Conservation (phyloP, 768 basidiomycete genomes). For the Rubroboletus pulcherrimus region DNA sequence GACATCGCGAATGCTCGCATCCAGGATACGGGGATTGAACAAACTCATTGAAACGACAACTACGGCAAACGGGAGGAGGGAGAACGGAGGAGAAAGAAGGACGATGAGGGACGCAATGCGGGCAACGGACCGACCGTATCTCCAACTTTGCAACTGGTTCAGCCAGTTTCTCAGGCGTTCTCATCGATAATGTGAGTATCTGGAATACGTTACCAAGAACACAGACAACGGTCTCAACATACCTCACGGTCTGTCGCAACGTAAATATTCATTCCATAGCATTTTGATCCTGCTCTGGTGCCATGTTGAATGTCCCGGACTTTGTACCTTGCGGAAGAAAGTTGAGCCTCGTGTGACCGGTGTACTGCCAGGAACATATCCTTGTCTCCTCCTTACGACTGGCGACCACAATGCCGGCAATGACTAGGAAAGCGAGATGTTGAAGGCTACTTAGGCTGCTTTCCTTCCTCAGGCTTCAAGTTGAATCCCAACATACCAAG, state of each 20-base stretch:
- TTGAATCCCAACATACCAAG: neutral
- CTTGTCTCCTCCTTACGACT: too few relatives aligned
- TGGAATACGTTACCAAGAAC: neutral
- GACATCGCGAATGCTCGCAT: conserved; percentile 72
- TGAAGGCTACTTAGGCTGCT: neutral
- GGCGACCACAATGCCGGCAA: neutral
- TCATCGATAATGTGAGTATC: neutral
- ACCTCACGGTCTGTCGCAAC: neutral
- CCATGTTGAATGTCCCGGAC: too few relatives aligned
- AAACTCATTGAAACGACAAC: conserved; percentile 43
- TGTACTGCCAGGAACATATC: too few relatives aligned
- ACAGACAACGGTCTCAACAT: neutral
- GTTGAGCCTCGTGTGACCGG: neutral
- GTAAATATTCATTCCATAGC: neutral
- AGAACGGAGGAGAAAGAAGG: neutral
- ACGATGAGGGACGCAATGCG: conserved; percentile 12
- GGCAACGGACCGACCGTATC: conserved; percentile 11
- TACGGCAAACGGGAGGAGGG: neutral
- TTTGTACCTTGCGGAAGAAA: neutral
- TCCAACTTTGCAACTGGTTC: conserved; percentile 7
- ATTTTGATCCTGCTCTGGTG: neutral
- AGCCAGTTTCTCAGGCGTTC: conserved; percentile 9
- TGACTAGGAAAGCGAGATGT: neutral
- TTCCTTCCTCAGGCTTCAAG: neutral
- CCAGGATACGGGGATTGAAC: conserved; percentile 75